phyloP scores from a whole-genome alignment of 164 flowering plant species.

The Macadamia tetraphylla region DNA sequence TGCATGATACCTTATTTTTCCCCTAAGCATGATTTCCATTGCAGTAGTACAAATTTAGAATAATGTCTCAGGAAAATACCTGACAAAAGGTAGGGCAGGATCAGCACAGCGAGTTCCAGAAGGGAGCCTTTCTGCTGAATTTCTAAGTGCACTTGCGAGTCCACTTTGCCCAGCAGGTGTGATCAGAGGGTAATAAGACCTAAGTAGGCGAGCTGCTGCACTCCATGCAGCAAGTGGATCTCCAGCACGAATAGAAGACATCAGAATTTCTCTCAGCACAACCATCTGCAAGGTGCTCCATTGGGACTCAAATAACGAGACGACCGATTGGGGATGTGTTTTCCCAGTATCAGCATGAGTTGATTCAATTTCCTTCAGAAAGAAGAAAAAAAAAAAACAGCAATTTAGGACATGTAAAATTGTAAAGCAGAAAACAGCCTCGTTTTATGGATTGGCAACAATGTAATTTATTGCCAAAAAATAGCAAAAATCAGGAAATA shows the following conservation, averaged over 20 bases:
- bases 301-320: slow-evolving; percentile 87
- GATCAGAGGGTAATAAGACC: slow-evolving; percentile 94
- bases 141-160: slow-evolving; percentile 83
- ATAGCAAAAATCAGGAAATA: neutral
- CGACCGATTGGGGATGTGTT: slow-evolving; percentile 65
- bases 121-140: slow-evolving; percentile 86
- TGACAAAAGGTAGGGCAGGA: slow-evolving; percentile 92
- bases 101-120: slow-evolving; percentile 93
- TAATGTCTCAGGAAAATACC: slow-evolving; percentile 36
- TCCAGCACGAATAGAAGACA: slow-evolving; percentile 94
- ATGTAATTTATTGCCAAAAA: neutral
- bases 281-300: slow-evolving; percentile 99
- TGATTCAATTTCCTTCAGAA: slow-evolving; percentile 40
- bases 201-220: slow-evolving; percentile 93
- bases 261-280: slow-evolving; percentile 86
- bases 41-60: neutral
- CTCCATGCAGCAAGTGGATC: slow-evolving; percentile 99
- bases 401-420: neutral
- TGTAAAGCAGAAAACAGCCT: no score
- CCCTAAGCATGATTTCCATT: no score
- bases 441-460: no score
- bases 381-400: slow-evolving; percentile 5
- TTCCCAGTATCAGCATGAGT: slow-evolving; percentile 57
- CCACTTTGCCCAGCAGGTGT: slow-evolving; percentile 98
- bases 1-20: neutral